Conservation (phyloP, 768 basidiomycete genomes). For the Hirschioporus abietinus region DNA sequence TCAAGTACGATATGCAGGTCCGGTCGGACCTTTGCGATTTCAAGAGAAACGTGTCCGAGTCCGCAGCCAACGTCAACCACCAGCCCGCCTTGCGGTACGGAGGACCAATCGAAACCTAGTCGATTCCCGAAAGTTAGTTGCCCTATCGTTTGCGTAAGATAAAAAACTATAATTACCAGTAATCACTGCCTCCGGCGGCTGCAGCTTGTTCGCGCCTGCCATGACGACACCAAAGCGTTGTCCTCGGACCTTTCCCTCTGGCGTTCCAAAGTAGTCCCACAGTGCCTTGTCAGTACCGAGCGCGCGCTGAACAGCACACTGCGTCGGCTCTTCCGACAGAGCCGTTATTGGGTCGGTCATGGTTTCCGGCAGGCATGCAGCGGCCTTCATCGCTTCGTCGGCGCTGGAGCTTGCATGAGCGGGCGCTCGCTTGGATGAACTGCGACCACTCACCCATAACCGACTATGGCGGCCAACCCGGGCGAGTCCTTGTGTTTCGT, state of each 20-base stretch:
- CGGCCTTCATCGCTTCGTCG: conserved; percentile 16
- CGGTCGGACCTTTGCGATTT: conserved; percentile 17
- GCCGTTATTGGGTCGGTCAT: conserved; percentile 18
- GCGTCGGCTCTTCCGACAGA: conserved; percentile 13
- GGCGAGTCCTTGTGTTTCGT: conserved; percentile 17
- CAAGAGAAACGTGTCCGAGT: conserved; percentile 21
- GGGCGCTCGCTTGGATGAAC: not conserved
- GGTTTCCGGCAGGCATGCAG: conserved; percentile 16
- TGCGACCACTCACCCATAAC: conserved; percentile 11
- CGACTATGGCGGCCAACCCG: conserved; percentile 13
- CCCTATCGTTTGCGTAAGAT: conserved; percentile 1
- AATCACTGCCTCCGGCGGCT: conserved; percentile 16
- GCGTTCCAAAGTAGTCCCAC: conserved; percentile 12
- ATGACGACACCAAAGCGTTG: conserved; percentile 18
- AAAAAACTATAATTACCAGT: conserved; percentile 11
- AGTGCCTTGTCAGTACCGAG: conserved; percentile 12
- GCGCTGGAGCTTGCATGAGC: conserved; percentile 14
- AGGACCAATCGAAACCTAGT: conserved; percentile 25
- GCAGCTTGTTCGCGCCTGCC: conserved; percentile 16
- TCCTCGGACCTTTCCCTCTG: conserved; percentile 9
- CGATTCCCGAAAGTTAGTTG: conserved; percentile 5
- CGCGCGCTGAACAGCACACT: conserved; percentile 14
- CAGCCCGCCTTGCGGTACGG: conserved; percentile 15
- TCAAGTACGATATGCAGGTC: conserved; percentile 26
- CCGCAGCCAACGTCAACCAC: conserved; percentile 33